Percentiles rank a stretch among this genome's conserved stretches.
Conservation (phyloP, 2,329 filamentous ascomycete genomes). For the Colletotrichum euphorbiae region DNA sequence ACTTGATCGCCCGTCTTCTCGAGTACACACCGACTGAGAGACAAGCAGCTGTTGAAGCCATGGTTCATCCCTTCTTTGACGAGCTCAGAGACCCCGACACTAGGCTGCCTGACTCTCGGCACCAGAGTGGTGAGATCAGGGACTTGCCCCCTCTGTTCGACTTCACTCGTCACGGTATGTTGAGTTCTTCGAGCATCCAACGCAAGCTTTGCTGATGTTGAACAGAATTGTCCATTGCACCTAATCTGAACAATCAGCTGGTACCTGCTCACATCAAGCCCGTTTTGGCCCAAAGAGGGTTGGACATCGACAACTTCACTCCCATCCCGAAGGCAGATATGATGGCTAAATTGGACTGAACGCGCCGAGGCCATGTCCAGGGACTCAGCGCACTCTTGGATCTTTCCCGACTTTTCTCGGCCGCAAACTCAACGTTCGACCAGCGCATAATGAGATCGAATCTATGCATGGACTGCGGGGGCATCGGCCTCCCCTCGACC, state of each 20-base stretch:
- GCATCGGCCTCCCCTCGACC: constrained; percentile 27
- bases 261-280: constrained; percentile 86
- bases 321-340: constrained; percentile 94
- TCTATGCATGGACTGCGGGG: constrained; percentile 43
- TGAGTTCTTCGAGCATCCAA: neutral
- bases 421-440: constrained; percentile 34
- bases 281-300: constrained; percentile 77
- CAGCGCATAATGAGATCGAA: constrained; percentile 47
- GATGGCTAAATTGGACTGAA: constrained; percentile 97
- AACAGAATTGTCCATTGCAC: constrained; percentile 94
- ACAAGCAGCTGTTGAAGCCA: constrained; percentile 91
- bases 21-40: constrained; percentile 98
- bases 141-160: constrained; percentile 92
- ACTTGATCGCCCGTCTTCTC: constrained; percentile 90
- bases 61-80: constrained; percentile 99
- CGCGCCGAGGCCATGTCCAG: constrained; percentile 49
- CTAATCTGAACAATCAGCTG: constrained; percentile 86
- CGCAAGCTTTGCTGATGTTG: constrained; percentile 10
- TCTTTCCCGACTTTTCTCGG: constrained; percentile 36
- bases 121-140: constrained; percentile 81
- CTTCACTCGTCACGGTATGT: constrained; percentile 91
- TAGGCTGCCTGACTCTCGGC: constrained; percentile 92
- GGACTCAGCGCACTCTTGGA: constrained; percentile 42
- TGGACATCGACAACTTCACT: constrained; percentile 94
- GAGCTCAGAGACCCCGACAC: constrained; percentile 93